Evolutionary conservation across 2,329 filamentous ascomycete genomes (phyloP).

Genomic region (Neocatenulostroma microsporum): DNA sequence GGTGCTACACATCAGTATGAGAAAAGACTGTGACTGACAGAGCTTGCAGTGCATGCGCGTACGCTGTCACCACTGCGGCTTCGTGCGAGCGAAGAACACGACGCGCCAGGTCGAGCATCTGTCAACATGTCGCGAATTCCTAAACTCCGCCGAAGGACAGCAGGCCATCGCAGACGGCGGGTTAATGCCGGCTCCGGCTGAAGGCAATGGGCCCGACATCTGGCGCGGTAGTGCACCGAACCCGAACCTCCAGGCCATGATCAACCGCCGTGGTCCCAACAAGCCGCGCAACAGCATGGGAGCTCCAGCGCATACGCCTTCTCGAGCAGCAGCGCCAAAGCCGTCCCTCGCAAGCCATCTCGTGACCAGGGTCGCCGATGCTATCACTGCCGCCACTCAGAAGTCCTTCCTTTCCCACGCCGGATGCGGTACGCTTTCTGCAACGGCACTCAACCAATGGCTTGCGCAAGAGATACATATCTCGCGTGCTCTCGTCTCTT

Average conservation of each 20-base stretch:
- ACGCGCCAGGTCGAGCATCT: conserved; percentile 46
- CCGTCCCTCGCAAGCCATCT: conserved; percentile 53
- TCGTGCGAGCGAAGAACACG: conserved; percentile 44
- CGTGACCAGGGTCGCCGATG: conserved; percentile 40
- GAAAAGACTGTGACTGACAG: too few relatives aligned
- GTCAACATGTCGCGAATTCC: conserved; percentile 38
- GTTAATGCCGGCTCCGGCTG: conserved; percentile 15
- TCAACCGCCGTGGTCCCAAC: conserved; percentile 8
- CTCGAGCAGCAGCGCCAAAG: conserved; percentile 11
- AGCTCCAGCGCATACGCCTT: conserved; percentile 18
- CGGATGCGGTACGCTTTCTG: conserved; percentile 53
- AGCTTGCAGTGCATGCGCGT: conserved; percentile 41
- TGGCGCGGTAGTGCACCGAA: conserved; percentile 42
- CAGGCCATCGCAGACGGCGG: conserved; percentile 25
- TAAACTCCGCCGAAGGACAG: conserved; percentile 38
- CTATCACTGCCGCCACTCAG: conserved; percentile 53
- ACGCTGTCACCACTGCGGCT: conserved; percentile 43
- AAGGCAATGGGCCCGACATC: conserved; percentile 25
- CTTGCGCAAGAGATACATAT: conserved; percentile 65
- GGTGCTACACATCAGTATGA: too few relatives aligned
- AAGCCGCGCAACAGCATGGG: conserved; percentile 28
- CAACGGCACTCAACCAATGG: conserved; percentile 54
- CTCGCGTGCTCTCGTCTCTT: conserved; percentile 61
- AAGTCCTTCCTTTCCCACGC: conserved; percentile 59
- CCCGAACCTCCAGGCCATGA: conserved; percentile 38